Base-by-base conservation (phyloP, 768 basidiomycete genomes). In the Tylopilus cervinicoccineus region DNA sequence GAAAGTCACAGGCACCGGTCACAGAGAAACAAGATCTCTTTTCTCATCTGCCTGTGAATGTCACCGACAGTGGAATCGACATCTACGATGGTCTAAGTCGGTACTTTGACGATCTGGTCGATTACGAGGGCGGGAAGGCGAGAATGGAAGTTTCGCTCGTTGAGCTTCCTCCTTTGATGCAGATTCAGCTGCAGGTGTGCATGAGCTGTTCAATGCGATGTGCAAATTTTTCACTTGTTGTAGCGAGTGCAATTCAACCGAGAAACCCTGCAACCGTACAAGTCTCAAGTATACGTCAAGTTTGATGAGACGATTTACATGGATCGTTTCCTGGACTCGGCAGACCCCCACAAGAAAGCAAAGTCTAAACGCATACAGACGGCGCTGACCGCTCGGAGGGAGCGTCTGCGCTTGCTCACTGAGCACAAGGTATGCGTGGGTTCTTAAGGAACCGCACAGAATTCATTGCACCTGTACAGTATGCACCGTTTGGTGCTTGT, bases 161-260 rank as follows among this genome's bases (percentile, higher is more conserved):
- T 5, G 85, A 94, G 51, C 73, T 93, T 14, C 96, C 96, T 1
- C 90, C 92, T 3, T 66, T 98, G 41, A 70, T 99, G 31, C 96
- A 99, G 62, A 88, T 99, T 37, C 96, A 99, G 65, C 78, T 99
- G 9, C 93, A 97, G 80, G 94, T 92, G 43, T 12, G 52, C 77
- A 57, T 45, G 42, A 11, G 10, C 29, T 27, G 16, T n/a, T 27
- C 20, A 11, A 29, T 10, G 17, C 11, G 20, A 36, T 42, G 11
- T 17, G 23, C 39, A 39, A 40, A n/a, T 16, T 48, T 43, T 51
- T 44, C 34, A 56, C 43, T 53, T 39, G 40, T 43, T 20, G 17
- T 56, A 94, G 92, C 75, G 93, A 48, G 93, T 93, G 5, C 93
- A 95, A 76, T 98, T 93, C 72, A 92, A 98, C 63, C 81, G 92